Evolutionary conservation across 192 early-diverging fungal genomes (phyloP), one percentile per base, ranked within the genome.

Genomic region (Globomyces pollinis-pini): DNA sequence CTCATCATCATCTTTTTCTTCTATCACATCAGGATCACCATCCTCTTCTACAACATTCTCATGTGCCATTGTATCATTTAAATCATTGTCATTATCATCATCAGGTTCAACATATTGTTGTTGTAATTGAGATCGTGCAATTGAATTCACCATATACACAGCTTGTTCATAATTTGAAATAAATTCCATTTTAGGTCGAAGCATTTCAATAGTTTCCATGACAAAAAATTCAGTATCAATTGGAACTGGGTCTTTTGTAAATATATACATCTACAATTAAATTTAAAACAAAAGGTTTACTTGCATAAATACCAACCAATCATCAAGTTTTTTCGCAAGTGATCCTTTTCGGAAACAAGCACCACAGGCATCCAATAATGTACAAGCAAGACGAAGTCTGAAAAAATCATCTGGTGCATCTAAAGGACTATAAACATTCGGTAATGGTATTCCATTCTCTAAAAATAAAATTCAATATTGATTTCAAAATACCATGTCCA

Each of bases 321-420:
- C 71, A 65, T 87, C 86, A 18, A 92, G 57, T 26, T 81, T 84
- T 34, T 73, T 81, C 35, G 78, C 85, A 12, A 78, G 65, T 18
- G 63, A 28, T 12, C 89, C 85, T 38, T 83, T 65, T 53, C 84
- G 81, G 68, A 93, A 91, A 59, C 84, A 90, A 61, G 74, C 74
- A 3, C 96, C 91, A 53, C 93, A 94, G 0, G 89, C 86, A 52
- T 91, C 88, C 2, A 99, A 74, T 23, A 99, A 59, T 1, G 86
- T 86, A 75, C 90, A 91, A 42, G 78, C 77, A 4, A 99, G 74
- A 9, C 94, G 85, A 15, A 93, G 78, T 23, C 96, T 84, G 80
- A 99, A 99, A 66, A 87, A 95, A 66, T 98, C 95, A 47, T 82
- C 66, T 12, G 87, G 79, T 3, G 84, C 75, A 62, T 99, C 96